These are phyloP conservation scores for Cladosporium sp. DNA, from an alignment of 2,329 filamentous ascomycete species.

Conservation along the genomic window DNA sequence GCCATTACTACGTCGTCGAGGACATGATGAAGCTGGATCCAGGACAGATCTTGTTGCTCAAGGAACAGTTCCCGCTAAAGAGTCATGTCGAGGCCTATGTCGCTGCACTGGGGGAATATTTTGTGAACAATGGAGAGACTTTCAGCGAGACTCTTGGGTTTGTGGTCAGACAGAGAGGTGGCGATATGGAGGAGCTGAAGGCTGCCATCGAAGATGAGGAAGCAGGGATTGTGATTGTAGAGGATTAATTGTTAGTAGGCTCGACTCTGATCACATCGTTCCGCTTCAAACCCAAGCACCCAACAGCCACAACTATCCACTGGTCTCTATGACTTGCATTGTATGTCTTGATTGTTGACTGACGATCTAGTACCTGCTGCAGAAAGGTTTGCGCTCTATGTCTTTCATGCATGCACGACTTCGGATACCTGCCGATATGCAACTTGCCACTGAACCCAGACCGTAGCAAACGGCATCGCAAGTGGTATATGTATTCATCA, in stretches of 20 bases:
- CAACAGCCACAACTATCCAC: too few relatives aligned
- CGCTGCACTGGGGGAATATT: constrained; percentile 53
- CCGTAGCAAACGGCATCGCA: too few relatives aligned
- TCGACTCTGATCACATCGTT: background rate
- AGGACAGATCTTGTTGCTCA: constrained; percentile 55
- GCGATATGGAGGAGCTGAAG: constrained; percentile 55
- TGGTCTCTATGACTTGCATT: too few relatives aligned
- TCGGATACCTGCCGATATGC: background rate
- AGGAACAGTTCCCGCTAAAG: constrained; percentile 53
- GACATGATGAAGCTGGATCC: constrained; percentile 63
- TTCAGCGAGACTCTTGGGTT: constrained; percentile 56
- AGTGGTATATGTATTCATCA: too few relatives aligned
- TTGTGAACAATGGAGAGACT: constrained; percentile 60
- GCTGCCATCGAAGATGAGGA: constrained; percentile 64
- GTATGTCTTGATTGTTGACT: too few relatives aligned
- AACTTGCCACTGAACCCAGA: too few relatives aligned
- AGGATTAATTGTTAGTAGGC: background rate
- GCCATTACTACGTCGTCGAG: constrained; percentile 61
- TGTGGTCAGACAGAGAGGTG: constrained; percentile 54
- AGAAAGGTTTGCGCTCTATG: background rate
- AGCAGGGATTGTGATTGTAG: constrained; percentile 57
- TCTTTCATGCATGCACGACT: background rate
- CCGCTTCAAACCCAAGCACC: too few relatives aligned
- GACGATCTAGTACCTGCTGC: too few relatives aligned
- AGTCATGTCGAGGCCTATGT: constrained; percentile 55